Conservation (phyloP, 306 rosid genomes). For the Spatholobus suberectus region DNA sequence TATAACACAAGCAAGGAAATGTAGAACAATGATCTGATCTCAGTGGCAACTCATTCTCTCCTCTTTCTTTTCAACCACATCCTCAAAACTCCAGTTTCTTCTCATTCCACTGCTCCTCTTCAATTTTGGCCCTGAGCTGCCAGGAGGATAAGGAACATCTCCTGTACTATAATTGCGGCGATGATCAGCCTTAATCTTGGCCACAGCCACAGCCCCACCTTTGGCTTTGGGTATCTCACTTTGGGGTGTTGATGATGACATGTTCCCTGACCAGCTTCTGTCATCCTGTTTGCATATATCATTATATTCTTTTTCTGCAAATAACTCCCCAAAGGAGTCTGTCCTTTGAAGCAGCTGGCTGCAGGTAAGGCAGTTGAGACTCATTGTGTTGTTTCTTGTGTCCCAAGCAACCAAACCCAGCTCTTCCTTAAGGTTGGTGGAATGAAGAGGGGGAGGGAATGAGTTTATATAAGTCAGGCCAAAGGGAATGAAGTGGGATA, state of each 20-base stretch:
- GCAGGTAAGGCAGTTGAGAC: slow-evolving; percentile 72
- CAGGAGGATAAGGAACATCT: slow-evolving; percentile 19
- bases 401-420: slow-evolving; percentile 37
- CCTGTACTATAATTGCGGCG: not conserved
- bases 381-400: slow-evolving; percentile 53
- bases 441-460: not conserved
- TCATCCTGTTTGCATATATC: slow-evolving; percentile 31
- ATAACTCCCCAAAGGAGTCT: slow-evolving; percentile 47
- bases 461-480: slow-evolving; percentile 43
- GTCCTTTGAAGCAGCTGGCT: slow-evolving; percentile 55
- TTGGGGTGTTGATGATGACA: not conserved
- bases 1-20: not conserved
- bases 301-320: slow-evolving; percentile 25
- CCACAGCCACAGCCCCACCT: not conserved
- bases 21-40: slow-evolving; percentile 3
- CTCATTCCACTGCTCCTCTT: slow-evolving; percentile 81
- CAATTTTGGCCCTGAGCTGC: slow-evolving; percentile 54
- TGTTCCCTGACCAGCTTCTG: slow-evolving; percentile 32
- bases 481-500: slow-evolving; percentile 2
- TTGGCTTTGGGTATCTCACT: not conserved
- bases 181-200: not conserved
- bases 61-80: slow-evolving; percentile 45
- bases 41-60: slow-evolving; percentile 36
- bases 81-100: slow-evolving; percentile 92
- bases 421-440: slow-evolving; percentile 36